Evolutionary conservation across 1,284 basidiomycete species (phyloP).

Genomic region (Cutaneotrichosporon mucoides): DNA sequence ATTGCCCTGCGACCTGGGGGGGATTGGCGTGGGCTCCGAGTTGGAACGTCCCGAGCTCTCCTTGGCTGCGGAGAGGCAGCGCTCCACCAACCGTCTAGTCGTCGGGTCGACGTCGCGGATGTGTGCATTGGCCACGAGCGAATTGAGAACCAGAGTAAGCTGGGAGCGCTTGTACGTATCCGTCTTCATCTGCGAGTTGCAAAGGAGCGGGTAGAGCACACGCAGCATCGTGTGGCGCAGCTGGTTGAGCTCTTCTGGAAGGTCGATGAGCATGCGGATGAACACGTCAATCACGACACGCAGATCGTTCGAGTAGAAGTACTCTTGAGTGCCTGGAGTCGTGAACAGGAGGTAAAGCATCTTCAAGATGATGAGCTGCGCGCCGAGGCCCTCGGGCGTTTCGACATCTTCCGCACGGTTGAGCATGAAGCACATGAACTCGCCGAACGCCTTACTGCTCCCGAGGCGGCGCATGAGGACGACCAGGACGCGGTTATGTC

Average conservation of each 20-base stretch:
- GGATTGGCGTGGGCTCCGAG: neutral
- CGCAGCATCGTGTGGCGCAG: constrained; percentile 95
- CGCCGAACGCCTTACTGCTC: constrained; percentile 88
- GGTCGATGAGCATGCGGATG: constrained; percentile 79
- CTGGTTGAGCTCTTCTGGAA: constrained; percentile 93
- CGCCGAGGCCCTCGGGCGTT: constrained; percentile 83
- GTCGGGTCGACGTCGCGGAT: constrained; percentile 80
- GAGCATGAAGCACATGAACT: constrained; percentile 98
- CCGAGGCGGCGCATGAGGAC: constrained; percentile 78
- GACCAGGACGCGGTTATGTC: constrained; percentile 70
- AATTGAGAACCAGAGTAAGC: constrained; percentile 77
- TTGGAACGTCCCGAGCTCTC: neutral
- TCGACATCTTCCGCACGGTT: constrained; percentile 75
- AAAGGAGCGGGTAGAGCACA: constrained; percentile 90
- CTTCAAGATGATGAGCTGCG: constrained; percentile 92
- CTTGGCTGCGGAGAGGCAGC: constrained; percentile 60
- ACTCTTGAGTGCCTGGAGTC: constrained; percentile 86
- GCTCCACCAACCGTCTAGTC: constrained; percentile 84
- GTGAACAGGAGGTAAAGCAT: constrained; percentile 93
- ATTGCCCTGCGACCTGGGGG: neutral
- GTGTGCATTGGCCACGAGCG: constrained; percentile 65
- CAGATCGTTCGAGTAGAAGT: constrained; percentile 97
- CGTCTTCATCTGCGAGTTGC: constrained; percentile 82
- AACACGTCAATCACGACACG: constrained; percentile 96
- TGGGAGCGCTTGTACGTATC: constrained; percentile 88